Evolutionary conservation across 345 rosid genomes (phyloP), one percentile per base, ranked within the genome.

Genomic region (Draba incana): DNA sequence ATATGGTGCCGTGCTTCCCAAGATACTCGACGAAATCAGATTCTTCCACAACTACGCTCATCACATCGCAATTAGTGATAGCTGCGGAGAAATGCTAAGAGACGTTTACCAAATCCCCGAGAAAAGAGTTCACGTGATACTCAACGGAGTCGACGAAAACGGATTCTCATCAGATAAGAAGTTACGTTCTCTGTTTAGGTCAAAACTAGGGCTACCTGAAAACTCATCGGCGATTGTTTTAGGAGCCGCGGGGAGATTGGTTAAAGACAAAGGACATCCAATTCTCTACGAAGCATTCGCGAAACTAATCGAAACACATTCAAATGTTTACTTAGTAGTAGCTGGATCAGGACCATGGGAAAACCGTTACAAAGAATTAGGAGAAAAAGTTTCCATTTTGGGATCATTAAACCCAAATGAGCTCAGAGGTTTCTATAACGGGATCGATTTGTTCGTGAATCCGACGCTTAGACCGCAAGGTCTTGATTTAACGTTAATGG

Each of bases 281-380:
- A 47, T 91, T 5, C 84, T 93, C 4, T 75, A 51, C 24, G 84
- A 87, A 63, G 96, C 97, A 5, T 85, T 90, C 68, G 49, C 86
- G 2, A 77, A 71, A 64, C 63, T 94, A 30, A 62, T 71, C 14
- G 25, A 33, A 11, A 78, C 77, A 0, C 59, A 87, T 76, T 81
- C 78, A 0, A 51, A 79, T 62, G 88, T 84, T 23, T 82, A 84
- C 70, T 61, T 94, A 4, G 64, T 86, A 4, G 89, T 94, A 4
- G 99, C 93, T 0, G 97, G 99, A 20, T 80, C 90, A 2, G 96
- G 99, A 0, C 99, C 99, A 1, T 94, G 99, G 99, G 84, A 86
- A 68, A 56, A 81, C 4, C 75, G 97, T 37, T 94, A 94, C 84
- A 80, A 64, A 24, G 92, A 94, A 8, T 30, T 94, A 42, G 95